Evolutionary conservation across 1,284 basidiomycete genomes (phyloP).

Genomic region (Hemileia vastatrix): DNA sequence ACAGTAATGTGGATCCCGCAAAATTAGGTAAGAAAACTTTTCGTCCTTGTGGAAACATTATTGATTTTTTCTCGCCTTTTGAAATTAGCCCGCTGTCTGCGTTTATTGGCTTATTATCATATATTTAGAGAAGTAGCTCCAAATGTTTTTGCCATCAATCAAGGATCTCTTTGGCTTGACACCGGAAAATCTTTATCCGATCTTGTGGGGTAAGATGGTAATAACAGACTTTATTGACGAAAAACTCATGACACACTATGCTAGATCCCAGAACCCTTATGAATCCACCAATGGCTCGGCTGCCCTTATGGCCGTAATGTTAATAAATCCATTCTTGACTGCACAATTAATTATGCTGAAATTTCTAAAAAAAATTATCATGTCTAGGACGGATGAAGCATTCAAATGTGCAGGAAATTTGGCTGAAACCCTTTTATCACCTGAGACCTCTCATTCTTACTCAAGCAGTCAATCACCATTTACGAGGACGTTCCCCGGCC

Average conservation of each 20-base stretch:
- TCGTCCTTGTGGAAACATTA: no score
- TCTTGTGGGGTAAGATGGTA: constrained; percentile 44
- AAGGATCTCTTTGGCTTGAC: no score
- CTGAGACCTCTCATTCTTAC: no score
- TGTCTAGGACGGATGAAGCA: constrained; percentile 62
- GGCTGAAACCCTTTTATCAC: no score
- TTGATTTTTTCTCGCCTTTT: neutral
- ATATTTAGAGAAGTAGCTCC: constrained; percentile 56
- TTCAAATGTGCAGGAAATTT: constrained; percentile 61
- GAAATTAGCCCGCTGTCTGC: no score
- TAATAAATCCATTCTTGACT: neutral
- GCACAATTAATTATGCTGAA: no score
- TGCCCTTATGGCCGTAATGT: neutral
- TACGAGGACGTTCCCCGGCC: no score
- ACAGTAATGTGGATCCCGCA: constrained; percentile 50
- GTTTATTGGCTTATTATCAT: constrained; percentile 62
- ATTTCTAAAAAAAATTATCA: no score
- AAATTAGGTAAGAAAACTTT: constrained; percentile 52
- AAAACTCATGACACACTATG: no score
- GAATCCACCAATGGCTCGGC: no score
- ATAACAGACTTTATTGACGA: no score
- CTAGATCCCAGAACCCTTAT: no score
- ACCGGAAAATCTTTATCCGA: constrained; percentile 52
- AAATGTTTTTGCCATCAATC: constrained; percentile 58
- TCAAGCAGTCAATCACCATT: constrained; percentile 45